A percentile compares a stretch with the other conserved stretches of the same genome.
phyloP scores from a whole-genome alignment of 345 rosid genomes.

The Lepidium didymum region DNA sequence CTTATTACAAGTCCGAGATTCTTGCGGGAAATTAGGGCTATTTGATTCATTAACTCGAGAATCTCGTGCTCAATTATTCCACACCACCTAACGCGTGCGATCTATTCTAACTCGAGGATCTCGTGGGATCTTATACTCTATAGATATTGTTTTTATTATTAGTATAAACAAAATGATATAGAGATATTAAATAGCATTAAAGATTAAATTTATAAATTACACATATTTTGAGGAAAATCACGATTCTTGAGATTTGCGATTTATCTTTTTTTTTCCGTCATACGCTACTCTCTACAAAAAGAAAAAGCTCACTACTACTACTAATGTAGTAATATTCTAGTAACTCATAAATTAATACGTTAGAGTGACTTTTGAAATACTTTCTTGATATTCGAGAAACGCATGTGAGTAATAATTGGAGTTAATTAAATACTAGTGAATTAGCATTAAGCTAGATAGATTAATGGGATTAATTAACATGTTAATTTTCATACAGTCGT shows the following conservation, averaged over 20 bases:
- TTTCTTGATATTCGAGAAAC: neutral
- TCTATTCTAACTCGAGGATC: no score
- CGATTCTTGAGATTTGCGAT: neutral
- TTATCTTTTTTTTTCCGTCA: neutral
- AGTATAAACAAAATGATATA: neutral
- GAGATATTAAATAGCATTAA: neutral
- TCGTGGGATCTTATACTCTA: no score
- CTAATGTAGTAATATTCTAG: neutral
- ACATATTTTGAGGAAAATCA: neutral
- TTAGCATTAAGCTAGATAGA: neutral
- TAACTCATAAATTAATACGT: neutral
- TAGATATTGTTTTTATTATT: no score
- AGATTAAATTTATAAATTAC: neutral
- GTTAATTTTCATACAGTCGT: neutral
- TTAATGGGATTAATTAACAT: neutral
- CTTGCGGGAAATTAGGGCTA: no score
- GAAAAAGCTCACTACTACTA: neutral
- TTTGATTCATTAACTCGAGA: no score
- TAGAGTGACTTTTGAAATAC: no score
- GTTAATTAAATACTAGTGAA: neutral
- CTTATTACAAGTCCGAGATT: no score
- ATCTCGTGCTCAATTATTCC: no score
- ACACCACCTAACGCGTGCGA: no score
- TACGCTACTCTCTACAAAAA: neutral
- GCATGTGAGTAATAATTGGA: neutral